These are phyloP conservation scores for Orobanche coerulescens DNA, from an alignment of 257 asterid species.

Conservation along the genomic window DNA sequence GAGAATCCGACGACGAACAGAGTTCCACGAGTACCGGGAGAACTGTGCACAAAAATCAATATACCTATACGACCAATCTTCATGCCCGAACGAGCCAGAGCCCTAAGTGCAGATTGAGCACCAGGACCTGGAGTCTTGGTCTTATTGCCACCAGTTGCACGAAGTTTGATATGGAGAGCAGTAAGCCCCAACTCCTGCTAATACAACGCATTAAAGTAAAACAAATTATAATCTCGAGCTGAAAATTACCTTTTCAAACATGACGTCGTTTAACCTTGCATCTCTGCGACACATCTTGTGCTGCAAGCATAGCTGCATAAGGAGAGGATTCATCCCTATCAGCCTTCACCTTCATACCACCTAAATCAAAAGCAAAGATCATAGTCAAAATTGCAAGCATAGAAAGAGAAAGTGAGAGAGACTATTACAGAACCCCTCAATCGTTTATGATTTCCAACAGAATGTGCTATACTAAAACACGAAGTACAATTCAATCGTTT, in stretches of 20 bases:
- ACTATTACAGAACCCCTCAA: no score
- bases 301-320: conserved; percentile 97
- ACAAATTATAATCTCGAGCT: not conserved
- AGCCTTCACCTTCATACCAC: conserved; percentile 96
- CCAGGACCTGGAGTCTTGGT: conserved; percentile 99
- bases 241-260: not conserved
- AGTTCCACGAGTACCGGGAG: no score
- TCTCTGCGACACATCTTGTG: conserved; percentile 76
- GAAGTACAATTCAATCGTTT: no score
- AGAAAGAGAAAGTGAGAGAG: not conserved
- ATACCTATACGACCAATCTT: conserved; percentile 91
- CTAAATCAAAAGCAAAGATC: conserved; percentile 20
- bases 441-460: no score
- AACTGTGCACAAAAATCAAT: not conserved
- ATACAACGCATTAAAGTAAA: conserved; percentile 2
- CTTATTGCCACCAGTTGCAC: conserved; percentile 96
- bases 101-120: conserved; percentile 91
- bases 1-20: no score
- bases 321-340: conserved; percentile 96
- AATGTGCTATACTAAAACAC: no score
- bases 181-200: conserved; percentile 74
- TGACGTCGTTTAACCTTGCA: conserved; percentile 53
- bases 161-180: conserved; percentile 86
- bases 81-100: conserved; percentile 95
- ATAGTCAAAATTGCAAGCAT: not conserved